Base-by-base conservation (phyloP, 23 red algal species). In the Gracilaria gracilis region DNA sequence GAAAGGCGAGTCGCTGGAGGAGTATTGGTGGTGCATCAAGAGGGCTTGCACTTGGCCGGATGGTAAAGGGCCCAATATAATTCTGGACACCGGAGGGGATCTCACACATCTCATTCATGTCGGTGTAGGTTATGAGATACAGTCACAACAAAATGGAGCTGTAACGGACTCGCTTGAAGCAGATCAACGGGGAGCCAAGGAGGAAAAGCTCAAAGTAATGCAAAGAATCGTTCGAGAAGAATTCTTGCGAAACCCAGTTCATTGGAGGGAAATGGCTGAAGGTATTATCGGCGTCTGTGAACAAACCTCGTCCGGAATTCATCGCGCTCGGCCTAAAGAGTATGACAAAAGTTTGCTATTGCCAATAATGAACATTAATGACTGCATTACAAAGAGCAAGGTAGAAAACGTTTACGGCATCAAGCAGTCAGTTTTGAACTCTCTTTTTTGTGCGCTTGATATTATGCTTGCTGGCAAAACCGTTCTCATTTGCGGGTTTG, bases 21-120 rank as follows among this genome's bases (percentile, higher is more conserved):
- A 75, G 70, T 75, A 75, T 38, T 75, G 70, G 70, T 75, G 70
- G 70, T 75, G 70, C 24, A 24, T 39, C 70, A 39, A 44, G 11
- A 39, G 33, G 42, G 70, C 70, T 4, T 48, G 34, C 42, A 39
- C 36, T 9, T 75, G 34, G 36, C 36, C 34, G 70, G 70, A n/a
- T 11, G 70, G 70, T 11, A 64, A 64, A 29, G 70, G 70, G 42
- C 70, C 70, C 70, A 35, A 75, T 17, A n/a, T 75, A 75, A 39
- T 75, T 48, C 70, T 75, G 5, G 70, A 75, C 70, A 48, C 34
- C 19, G 70, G 70, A 39, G 70, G 70, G 8, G 70, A 75, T 75
- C 36, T 48, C 70, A 75, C 70, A 6, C 24, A 44, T 39, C 70
- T 75, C 34, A 48, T 75, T 35, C 70, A 75, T 75, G 42, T 44